Base-by-base conservation (phyloP, 2,329 filamentous ascomycete genomes). In the Stenocarpella maydis region DNA sequence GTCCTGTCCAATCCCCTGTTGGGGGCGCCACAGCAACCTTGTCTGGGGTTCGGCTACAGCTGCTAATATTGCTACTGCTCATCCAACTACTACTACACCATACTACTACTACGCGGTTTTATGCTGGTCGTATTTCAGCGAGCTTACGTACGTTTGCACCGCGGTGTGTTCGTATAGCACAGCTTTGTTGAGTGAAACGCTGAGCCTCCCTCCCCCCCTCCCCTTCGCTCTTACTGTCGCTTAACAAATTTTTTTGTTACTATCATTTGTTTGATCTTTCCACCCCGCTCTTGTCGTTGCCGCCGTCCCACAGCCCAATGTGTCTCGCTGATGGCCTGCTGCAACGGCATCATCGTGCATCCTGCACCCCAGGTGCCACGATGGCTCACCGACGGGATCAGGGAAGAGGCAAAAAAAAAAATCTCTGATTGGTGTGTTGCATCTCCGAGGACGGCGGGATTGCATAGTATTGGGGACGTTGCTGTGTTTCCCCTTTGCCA, bases 121-220 rank as follows among this genome's bases (percentile, higher is more conserved):
- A 2, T 24, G 34, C 9, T 26, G 15, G n/a, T 0, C 31, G 55
- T 37, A 63, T 63, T 63, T 63, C 58, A 63, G 58, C 58, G 58
- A 63, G 43, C 41, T 63, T 63, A 49, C 43, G 43, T 63, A 49
- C 43, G 58, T 21, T 26, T 34, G 28, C 54, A 58, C 54, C 43
- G 43, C 43, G 58, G 58, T 19, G 58, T 63, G 43, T 63, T 43
- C 58, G 58, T 43, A 63, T 49, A 37, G 10, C 34, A 12, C 9
- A 37, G 43, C 43, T 63, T 63, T 63, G 58, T 63, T 49, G 58
- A 63, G 58, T 63, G 58, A 63, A 37, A 63, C 58, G 58, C 58
- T 63, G 58, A 63, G 58, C 28, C 58, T 63, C 49, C 49, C 45
- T 26, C 26, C 43, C 5, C 17, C 28, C 14, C 10, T 54, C 3